Evolutionary conservation across 208 protist species (phyloP), one percentile per base, ranked within the genome.

Genomic region (Herpetomonas muscarum): DNA sequence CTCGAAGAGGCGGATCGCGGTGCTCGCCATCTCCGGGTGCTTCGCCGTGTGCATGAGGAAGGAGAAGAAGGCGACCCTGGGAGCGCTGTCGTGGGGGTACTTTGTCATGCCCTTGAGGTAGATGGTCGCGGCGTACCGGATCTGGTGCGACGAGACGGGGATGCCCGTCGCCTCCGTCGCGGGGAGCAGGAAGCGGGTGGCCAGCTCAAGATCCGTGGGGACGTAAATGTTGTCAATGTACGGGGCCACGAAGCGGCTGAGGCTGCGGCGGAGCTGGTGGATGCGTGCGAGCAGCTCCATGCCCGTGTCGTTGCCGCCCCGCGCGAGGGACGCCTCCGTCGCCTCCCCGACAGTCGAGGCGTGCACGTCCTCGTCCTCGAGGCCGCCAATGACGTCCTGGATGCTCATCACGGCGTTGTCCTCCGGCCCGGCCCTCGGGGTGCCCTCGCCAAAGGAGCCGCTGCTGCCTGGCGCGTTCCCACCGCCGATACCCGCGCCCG

Each of bases 21-120:
- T 24, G 4, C 19, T 6, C 9, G 62, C 62, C 6, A 68, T 5
- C n/a, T 24, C 37, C 21, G 36, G 15, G 22, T 31, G 17, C 19
- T 21, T 7, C 28, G 22, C 53, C 13, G 60, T 28, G 29, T 67
- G 15, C 28, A 45, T 12, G 13, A 75, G 57, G 30, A 70, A 71
- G 44, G 42, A 9, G 21, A 37, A 31, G 29, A 70, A 65, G 15
- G 50, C 53, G 17, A 67, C 19, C 7, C 29, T 22, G 19, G 41
- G 17, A 9, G 62, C 10, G 15, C n/a, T 6, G 17, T 26, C 10
- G 9, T 9, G 21, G 19, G 26, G 52, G 58, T 50, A 75, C 55
- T 64, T 49, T 12, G 10, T 15, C n/a, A 70, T n/a, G 26, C 63
- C 68, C 47, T 70, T 75, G 48, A 61, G 7, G 49, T 62, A 71